Evolutionary conservation across 225 moss, liverwort and hornwort genomes (phyloP).

Genomic region (Pleurozium schreberi): DNA sequence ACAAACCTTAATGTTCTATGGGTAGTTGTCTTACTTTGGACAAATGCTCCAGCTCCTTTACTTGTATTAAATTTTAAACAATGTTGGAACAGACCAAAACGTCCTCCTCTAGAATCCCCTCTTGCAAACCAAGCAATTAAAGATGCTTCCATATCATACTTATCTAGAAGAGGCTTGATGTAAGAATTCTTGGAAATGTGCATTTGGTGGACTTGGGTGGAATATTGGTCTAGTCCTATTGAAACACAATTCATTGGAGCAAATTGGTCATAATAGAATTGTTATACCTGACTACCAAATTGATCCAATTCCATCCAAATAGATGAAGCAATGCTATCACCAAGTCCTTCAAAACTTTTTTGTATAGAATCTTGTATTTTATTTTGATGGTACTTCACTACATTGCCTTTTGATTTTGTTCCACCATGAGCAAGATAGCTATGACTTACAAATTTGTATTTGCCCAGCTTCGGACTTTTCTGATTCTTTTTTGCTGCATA

Average conservation of each 20-base stretch:
- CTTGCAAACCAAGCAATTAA: neutral
- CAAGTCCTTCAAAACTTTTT: neutral
- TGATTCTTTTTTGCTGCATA: no score
- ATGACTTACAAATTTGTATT: neutral
- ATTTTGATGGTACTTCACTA: neutral
- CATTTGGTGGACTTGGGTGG: no score
- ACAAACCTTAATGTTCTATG: neutral
- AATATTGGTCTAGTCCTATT: no score
- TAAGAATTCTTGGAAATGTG: neutral
- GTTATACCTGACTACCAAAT: no score
- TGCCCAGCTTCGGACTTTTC: no score
- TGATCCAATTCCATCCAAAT: no score
- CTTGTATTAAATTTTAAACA: neutral
- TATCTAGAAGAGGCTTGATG: neutral
- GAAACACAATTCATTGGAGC: no score
- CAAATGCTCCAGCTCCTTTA: neutral
- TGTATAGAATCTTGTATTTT: neutral
- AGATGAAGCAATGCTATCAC: no score
- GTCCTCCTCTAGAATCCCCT: neutral
- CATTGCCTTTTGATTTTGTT: neutral
- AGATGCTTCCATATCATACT: neutral
- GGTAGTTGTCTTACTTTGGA: neutral
- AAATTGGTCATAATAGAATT: no score
- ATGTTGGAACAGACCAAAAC: neutral
- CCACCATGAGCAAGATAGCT: neutral